Percentiles rank a stretch among this genome's conserved stretches.
These are phyloP conservation scores for Fomitopsis betulina DNA, from an alignment of 1,284 basidiomycete genomes.

Conservation along the genomic window DNA sequence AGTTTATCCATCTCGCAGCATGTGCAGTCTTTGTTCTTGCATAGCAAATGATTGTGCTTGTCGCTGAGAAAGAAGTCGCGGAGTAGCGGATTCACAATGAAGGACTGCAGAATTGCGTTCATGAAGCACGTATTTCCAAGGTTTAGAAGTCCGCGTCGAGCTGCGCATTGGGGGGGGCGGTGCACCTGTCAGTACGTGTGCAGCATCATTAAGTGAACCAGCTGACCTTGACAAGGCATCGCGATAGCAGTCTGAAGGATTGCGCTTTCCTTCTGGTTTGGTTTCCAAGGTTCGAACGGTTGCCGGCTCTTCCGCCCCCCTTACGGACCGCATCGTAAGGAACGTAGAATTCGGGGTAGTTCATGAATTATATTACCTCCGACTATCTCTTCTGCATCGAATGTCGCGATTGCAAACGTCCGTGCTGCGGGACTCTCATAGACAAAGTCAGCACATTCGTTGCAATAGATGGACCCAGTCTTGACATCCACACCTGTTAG, in stretches of 20 bases:
- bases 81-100: slow-evolving; percentile 89
- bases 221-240: slow-evolving; percentile 63
- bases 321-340: slow-evolving; percentile 13
- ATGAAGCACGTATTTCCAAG: slow-evolving; percentile 95
- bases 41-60: slow-evolving; percentile 69
- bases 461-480: slow-evolving; percentile 56
- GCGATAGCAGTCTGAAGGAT: slow-evolving; percentile 30
- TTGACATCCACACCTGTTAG: slow-evolving; percentile 50
- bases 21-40: slow-evolving; percentile 76
- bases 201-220: background rate
- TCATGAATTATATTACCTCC: slow-evolving; percentile 28
- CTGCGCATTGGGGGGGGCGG: slow-evolving; percentile 32
- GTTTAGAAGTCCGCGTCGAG: slow-evolving; percentile 84
- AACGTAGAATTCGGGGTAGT: background rate
- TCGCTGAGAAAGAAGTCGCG: slow-evolving; percentile 90
- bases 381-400: slow-evolving; percentile 46
- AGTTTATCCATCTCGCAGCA: slow-evolving; percentile 95
- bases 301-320: slow-evolving; percentile 37
- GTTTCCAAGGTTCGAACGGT: slow-evolving; percentile 42
- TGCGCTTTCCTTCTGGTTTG: slow-evolving; percentile 31
- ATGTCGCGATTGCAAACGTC: slow-evolving; percentile 31
- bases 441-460: slow-evolving; percentile 54
- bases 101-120: slow-evolving; percentile 90
- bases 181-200: background rate
- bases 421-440: slow-evolving; percentile 42